phyloP scores from a whole-genome alignment of 169 alveolate genomes.

The Plasmodium vivax region DNA sequence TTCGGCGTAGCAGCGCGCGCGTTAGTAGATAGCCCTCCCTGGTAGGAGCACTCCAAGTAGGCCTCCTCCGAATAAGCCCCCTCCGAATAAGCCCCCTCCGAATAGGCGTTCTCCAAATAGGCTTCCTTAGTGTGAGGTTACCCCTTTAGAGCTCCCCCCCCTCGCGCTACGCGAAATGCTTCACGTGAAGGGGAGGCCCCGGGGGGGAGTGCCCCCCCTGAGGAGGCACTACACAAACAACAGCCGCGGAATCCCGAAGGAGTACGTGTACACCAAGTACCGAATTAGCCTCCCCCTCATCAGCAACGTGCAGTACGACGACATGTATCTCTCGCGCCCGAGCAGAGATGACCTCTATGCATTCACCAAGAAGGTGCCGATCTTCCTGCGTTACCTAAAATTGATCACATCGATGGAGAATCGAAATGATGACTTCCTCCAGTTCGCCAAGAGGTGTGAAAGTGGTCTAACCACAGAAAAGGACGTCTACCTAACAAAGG shows the following conservation, averaged over 20 bases:
- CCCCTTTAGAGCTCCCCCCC: too few relatives aligned
- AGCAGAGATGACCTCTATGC: slow-evolving; percentile 84
- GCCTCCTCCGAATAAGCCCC: neutral
- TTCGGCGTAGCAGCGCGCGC: neutral
- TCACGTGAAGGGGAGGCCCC: neutral
- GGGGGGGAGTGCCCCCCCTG: neutral
- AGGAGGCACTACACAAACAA: slow-evolving; percentile 69
- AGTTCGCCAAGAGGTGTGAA: slow-evolving; percentile 88
- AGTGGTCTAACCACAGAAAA: slow-evolving; percentile 90
- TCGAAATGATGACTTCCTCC: slow-evolving; percentile 84
- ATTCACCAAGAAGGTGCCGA: slow-evolving; percentile 88
- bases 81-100: neutral
- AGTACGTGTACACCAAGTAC: slow-evolving; percentile 87
- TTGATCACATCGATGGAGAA: slow-evolving; percentile 87
- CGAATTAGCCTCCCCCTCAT: slow-evolving; percentile 89
- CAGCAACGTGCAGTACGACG: slow-evolving; percentile 87
- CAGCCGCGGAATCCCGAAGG: slow-evolving; percentile 73
- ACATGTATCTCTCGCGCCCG: slow-evolving; percentile 87
- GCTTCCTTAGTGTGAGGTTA: neutral
- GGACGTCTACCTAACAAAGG: slow-evolving; percentile 88
- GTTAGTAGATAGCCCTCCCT: too few relatives aligned
- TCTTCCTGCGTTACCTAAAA: slow-evolving; percentile 86
- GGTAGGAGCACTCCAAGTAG: neutral
- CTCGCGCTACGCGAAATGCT: neutral
- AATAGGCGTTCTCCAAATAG: neutral